A percentile compares a stretch with the other conserved stretches of the same genome.
phyloP scores from a whole-genome alignment of 331 rosid genomes.

The Rosa hybrid region DNA sequence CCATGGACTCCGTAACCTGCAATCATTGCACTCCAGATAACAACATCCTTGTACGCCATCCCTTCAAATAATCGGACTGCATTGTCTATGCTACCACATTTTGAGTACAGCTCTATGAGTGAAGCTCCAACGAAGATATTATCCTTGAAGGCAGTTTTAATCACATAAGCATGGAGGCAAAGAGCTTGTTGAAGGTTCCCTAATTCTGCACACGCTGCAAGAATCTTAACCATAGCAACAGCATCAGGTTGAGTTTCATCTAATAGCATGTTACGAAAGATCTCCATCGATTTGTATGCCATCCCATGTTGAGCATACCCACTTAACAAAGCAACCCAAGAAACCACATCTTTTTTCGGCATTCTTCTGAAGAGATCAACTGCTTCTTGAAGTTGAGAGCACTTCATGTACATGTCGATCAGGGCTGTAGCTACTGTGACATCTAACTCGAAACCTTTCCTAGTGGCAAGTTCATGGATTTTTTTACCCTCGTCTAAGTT shows the following conservation, averaged over 20 bases:
- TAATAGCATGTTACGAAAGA: slow-evolving; percentile 57
- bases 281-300: slow-evolving; percentile 52
- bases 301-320: slow-evolving; percentile 69
- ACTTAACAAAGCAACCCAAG: slow-evolving; percentile 66
- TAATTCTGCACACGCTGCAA: slow-evolving; percentile 55
- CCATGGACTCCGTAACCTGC: slow-evolving; percentile 80
- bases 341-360: slow-evolving; percentile 72
- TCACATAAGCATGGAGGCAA: slow-evolving; percentile 59
- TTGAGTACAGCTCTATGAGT: slow-evolving; percentile 74
- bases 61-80: slow-evolving; percentile 54
- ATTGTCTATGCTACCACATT: slow-evolving; percentile 58
- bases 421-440: slow-evolving; percentile 57
- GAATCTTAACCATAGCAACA: slow-evolving; percentile 72
- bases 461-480: slow-evolving; percentile 54
- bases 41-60: slow-evolving; percentile 60
- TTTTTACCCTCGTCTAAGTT: slow-evolving; percentile 60
- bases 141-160: slow-evolving; percentile 38
- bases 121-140: slow-evolving; percentile 64
- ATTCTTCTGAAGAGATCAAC: slow-evolving; percentile 52
- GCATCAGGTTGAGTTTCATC: slow-evolving; percentile 58
- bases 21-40: slow-evolving; percentile 75
- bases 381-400: slow-evolving; percentile 55
- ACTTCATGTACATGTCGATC: slow-evolving; percentile 79
- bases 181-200: slow-evolving; percentile 70
- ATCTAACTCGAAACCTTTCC: slow-evolving; percentile 55